Evolutionary conservation across 2,329 filamentous ascomycete genomes (phyloP).

Genomic region (Tolypocladium tundrense): DNA sequence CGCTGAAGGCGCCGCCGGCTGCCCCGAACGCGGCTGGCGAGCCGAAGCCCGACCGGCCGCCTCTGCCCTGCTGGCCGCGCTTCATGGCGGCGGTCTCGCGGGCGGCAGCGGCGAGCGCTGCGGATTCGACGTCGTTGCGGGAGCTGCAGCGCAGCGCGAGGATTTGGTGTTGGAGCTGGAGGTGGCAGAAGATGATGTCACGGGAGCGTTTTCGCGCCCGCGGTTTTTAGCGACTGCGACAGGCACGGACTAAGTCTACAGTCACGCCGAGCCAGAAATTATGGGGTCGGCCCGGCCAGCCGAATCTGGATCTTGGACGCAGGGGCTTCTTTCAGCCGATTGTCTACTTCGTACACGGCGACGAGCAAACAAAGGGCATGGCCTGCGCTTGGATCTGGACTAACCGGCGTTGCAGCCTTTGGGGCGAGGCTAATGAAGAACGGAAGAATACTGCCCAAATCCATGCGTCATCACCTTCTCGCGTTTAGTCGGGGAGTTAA

Average conservation of each 20-base stretch:
- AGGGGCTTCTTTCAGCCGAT: not conserved
- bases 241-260: not conserved
- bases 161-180: not conserved
- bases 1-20: constrained; percentile 19
- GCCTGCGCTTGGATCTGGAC: no score
- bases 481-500: no score
- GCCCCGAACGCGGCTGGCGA: not conserved
- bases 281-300: not conserved
- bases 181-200: not conserved
- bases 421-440: no score
- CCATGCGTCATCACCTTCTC: no score
- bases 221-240: not conserved
- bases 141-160: not conserved
- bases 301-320: not conserved
- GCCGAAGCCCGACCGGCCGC: not conserved
- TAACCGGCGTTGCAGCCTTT: no score
- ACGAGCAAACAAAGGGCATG: no score
- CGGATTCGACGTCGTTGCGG: not conserved
- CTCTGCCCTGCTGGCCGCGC: constrained; percentile 1
- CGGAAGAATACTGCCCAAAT: no score
- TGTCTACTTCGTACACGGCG: no score
- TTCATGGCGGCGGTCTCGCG: constrained; percentile 1
- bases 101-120: not conserved
- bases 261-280: not conserved
- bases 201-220: not conserved